A percentile compares a stretch with the other conserved stretches of the same genome.
Evolutionary conservation across 2,329 filamentous ascomycete species (phyloP).

Genomic region (Ophiostoma ulmi): DNA sequence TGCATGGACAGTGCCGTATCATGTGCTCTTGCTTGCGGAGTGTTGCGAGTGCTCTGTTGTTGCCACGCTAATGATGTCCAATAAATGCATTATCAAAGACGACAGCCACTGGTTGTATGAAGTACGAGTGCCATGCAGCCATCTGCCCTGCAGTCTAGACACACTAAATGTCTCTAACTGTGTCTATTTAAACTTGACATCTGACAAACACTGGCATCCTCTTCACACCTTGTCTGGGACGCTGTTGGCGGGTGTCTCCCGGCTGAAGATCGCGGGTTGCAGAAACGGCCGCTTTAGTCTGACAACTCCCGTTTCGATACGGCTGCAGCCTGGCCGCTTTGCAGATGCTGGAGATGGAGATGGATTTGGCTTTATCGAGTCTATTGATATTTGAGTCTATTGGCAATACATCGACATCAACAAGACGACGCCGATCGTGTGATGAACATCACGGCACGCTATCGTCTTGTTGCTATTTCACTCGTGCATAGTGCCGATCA

Average conservation of each 20-base stretch:
- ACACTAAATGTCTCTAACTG: too few relatives aligned
- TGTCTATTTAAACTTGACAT: not conserved
- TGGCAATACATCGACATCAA: not conserved
- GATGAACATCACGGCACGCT: not conserved
- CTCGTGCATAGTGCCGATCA: not conserved
- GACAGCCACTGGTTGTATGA: too few relatives aligned
- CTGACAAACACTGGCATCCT: not conserved
- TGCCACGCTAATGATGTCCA: not conserved
- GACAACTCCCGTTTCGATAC: slow-evolving; percentile 20
- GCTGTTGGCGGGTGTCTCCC: slow-evolving; percentile 7
- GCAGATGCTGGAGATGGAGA: not conserved
- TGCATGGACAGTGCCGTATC: not conserved
- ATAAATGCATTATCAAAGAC: not conserved
- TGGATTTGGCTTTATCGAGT: not conserved
- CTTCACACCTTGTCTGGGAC: not conserved
- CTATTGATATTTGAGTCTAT: too few relatives aligned
- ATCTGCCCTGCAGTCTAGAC: not conserved
- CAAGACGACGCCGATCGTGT: not conserved
- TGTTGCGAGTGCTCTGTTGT: not conserved
- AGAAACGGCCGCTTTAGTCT: slow-evolving; percentile 28
- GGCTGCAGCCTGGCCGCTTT: slow-evolving; percentile 4
- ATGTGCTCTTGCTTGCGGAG: not conserved
- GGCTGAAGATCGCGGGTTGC: slow-evolving; percentile 24
- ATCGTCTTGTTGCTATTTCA: not conserved
- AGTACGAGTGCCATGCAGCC: not conserved